Evolutionary conservation across 2,329 filamentous ascomycete genomes (phyloP), one percentile per base, ranked within the genome.

Genomic region (Parascedosporium putredinis): DNA sequence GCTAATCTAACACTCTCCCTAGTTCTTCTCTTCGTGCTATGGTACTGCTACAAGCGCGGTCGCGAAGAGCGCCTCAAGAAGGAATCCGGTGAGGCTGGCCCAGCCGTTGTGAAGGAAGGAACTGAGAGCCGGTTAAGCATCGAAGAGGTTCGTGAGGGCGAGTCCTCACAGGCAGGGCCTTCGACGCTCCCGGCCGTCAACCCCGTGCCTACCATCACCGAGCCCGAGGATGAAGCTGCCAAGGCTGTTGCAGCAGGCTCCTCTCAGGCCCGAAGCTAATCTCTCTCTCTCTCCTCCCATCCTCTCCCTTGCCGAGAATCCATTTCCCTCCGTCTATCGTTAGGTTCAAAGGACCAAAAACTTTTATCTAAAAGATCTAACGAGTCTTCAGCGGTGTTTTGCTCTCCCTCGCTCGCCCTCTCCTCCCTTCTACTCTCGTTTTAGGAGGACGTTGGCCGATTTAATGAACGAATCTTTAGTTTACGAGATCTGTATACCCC

Each of bases 1-100:
- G n/a, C n/a, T n/a, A n/a, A n/a, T n/a, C n/a, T n/a, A n/a, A n/a
- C n/a, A n/a, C n/a, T n/a, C n/a, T n/a, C n/a, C n/a, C n/a, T 50
- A 86, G 87, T 97, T 50, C 75, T 97, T 14, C 77, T 98, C 51
- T 93, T 95, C 62, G 88, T 95, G 42, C 83, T 97, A 59, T 98
- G 91, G 90, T 98, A 97, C 69, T 97, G 90, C 69, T 85, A 97
- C 68, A 97, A 97, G 71, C 86, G 93, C 49, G 93, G 93, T 34
- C 81, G 81, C 42, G 91, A 98, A 69, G 83, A 82, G 5, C 79
- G 93, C 47, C 77, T 97, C 10, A 83, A 85, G 61, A 79, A 64
- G 47, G 75, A 79, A 59, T 68, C 67, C 48, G 56, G 64, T 1
- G 64, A 61, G 9, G 58, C 52, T 8, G 57, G 58, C 12, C 22